phyloP scores from a whole-genome alignment of 257 asterid genomes.

The Leptodermis oblonga region DNA sequence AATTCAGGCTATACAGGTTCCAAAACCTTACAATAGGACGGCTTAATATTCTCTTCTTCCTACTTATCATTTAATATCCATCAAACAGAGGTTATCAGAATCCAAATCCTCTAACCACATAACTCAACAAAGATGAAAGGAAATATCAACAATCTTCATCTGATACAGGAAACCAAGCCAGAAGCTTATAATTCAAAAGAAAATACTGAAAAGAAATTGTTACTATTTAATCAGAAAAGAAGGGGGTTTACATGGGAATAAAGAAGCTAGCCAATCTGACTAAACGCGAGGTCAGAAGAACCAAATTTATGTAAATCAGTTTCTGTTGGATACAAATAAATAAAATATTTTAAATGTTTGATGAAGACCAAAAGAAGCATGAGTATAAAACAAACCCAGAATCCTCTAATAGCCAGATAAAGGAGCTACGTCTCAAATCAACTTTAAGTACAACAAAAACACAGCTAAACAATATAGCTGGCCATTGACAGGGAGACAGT shows the following conservation, averaged over 20 bases:
- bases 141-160: background rate
- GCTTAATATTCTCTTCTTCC: background rate
- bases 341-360: background rate
- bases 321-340: background rate
- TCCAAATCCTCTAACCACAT: background rate
- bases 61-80: background rate
- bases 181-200: background rate
- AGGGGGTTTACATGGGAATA: background rate
- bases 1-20: background rate
- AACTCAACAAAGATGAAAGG: background rate
- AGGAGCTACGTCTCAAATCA: background rate
- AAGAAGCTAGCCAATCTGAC: no score
- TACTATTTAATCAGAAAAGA: background rate
- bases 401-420: background rate
- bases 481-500: background rate
- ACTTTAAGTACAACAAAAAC: background rate
- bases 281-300: background rate
- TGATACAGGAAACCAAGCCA: background rate
- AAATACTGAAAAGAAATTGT: background rate
- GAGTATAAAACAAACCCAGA: background rate
- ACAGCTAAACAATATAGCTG: background rate
- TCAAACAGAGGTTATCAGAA: no score
- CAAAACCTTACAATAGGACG: background rate
- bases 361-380: background rate
- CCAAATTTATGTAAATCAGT: background rate